These are phyloP conservation scores for Macrotyloma uniflorum DNA, from an alignment of 306 rosid genomes.

Conservation along the genomic window DNA sequence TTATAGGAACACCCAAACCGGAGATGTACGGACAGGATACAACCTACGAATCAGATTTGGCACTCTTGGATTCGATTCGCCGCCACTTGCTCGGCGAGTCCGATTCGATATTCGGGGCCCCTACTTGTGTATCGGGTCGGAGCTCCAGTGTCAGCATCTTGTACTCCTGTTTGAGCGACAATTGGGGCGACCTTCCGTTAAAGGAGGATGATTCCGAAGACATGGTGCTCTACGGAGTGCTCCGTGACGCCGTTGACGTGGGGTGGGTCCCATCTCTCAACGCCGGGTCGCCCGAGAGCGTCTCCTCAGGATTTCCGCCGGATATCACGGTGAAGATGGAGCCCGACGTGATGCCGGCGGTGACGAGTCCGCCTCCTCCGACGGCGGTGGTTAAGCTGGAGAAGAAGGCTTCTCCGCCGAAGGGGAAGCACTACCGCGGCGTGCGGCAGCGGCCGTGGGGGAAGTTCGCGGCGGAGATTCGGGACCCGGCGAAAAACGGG, in stretches of 20 bases:
- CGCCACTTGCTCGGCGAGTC: conserved; percentile 71
- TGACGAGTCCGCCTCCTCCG: background rate
- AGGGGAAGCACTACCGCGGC: conserved; percentile 94
- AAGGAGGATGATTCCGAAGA: conserved; percentile 90
- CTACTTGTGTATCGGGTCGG: conserved; percentile 44
- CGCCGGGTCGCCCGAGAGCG: conserved; percentile 35
- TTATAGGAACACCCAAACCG: background rate
- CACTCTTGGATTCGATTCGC: conserved; percentile 64
- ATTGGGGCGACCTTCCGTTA: conserved; percentile 86
- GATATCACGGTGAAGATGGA: conserved; percentile 52
- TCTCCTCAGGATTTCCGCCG: conserved; percentile 16
- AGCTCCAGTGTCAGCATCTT: conserved; percentile 73
- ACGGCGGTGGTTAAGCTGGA: background rate
- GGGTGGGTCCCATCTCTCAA: conserved; percentile 89
- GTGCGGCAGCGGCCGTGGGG: conserved; percentile 98
- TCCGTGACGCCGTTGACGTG: conserved; percentile 70
- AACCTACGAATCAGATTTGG: conserved; percentile 51
- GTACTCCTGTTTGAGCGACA: conserved; percentile 67
- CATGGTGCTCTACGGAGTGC: conserved; percentile 79
- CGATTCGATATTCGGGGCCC: conserved; percentile 42
- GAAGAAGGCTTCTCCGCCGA: conserved; percentile 41
- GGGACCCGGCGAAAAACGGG: conserved; percentile 96
- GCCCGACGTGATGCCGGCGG: conserved; percentile 42
- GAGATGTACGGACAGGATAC: conserved; percentile 32
- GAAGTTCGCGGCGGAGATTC: conserved; percentile 93